Conservation (phyloP, 2,329 filamentous ascomycete genomes). For the Sarocladium oryzae region DNA sequence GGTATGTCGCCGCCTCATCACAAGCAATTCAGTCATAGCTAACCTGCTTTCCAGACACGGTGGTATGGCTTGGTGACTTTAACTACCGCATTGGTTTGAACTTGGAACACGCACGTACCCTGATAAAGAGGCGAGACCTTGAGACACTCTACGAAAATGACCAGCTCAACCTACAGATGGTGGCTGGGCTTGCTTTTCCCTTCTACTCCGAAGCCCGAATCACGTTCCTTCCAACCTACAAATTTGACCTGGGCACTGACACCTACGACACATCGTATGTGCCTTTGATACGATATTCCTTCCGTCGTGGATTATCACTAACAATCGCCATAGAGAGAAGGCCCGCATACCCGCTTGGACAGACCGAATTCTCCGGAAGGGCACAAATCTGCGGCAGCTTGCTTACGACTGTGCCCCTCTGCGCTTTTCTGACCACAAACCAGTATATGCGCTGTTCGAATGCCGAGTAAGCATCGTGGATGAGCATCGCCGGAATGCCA, state of each 20-base stretch:
- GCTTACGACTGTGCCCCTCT: constrained; percentile 78
- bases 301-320: neutral
- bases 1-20: constrained; percentile 36
- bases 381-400: constrained; percentile 72
- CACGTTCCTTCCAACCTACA: constrained; percentile 88
- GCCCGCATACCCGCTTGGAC: constrained; percentile 95
- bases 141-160: constrained; percentile 85
- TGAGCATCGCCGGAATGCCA: constrained; percentile 61
- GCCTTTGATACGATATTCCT: neutral
- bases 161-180: constrained; percentile 95
- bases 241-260: constrained; percentile 84
- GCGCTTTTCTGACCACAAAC: constrained; percentile 90
- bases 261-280: constrained; percentile 83
- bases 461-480: constrained; percentile 78
- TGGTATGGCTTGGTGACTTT: constrained; percentile 96
- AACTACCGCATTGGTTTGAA: constrained; percentile 91
- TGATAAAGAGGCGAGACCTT: constrained; percentile 67
- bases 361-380: constrained; percentile 85
- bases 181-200: constrained; percentile 80
- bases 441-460: constrained; percentile 84
- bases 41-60: constrained; percentile 42
- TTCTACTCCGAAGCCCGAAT: constrained; percentile 89
- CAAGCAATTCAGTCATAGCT: constrained; percentile 3
- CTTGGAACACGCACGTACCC: constrained; percentile 67
- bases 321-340: constrained; percentile 60